Percentiles rank a stretch among this genome's conserved stretches.
phyloP scores from a whole-genome alignment of 306 rosid genomes.

The Vicia villosa region DNA sequence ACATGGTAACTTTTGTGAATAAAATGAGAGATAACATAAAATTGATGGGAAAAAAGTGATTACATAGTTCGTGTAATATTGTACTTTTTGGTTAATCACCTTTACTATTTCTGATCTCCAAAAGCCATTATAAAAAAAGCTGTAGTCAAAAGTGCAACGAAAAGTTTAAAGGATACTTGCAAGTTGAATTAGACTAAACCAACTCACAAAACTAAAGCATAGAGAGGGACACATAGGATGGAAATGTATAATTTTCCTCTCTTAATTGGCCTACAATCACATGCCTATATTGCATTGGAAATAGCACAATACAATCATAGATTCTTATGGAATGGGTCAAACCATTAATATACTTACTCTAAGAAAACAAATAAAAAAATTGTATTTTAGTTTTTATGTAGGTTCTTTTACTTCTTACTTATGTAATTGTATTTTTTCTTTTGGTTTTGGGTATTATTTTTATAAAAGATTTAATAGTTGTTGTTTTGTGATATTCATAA shows the following conservation, averaged over 20 bases:
- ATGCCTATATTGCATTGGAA: slow-evolving; percentile 73
- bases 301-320: slow-evolving; percentile 57
- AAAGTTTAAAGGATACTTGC: slow-evolving; percentile 55
- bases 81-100: slow-evolving; percentile 39
- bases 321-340: slow-evolving; percentile 55
- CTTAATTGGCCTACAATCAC: slow-evolving; percentile 46
- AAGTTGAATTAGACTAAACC: slow-evolving; percentile 56
- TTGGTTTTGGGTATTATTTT: no score
- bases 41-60: not conserved
- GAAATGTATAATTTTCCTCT: slow-evolving; percentile 24
- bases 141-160: slow-evolving; percentile 64
- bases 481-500: no score
- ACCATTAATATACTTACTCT: slow-evolving; percentile 31
- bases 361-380: no score
- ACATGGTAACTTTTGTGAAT: not conserved
- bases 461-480: no score
- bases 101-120: slow-evolving; percentile 48
- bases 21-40: not conserved
- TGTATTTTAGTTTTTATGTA: no score
- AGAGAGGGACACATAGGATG: slow-evolving; percentile 44
- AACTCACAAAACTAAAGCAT: slow-evolving; percentile 53
- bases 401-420: no score
- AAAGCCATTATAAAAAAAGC: slow-evolving; percentile 53
- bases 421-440: no score
- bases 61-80: not conserved